phyloP scores from a whole-genome alignment of 1,284 basidiomycete species.

The Puccinia coronata region DNA sequence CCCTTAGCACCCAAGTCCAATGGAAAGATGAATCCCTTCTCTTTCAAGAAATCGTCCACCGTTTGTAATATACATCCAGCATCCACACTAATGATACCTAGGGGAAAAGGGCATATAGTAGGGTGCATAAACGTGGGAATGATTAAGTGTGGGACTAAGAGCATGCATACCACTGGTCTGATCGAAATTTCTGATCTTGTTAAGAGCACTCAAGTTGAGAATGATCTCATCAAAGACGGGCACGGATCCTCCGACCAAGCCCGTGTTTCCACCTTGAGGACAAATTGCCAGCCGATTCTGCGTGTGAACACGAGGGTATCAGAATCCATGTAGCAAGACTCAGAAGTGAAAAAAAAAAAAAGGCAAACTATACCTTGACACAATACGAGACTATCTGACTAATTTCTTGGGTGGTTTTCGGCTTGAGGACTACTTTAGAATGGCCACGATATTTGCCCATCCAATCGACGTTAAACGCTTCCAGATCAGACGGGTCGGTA shows the following conservation, averaged over 20 bases:
- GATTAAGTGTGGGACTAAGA: slow-evolving; percentile 23
- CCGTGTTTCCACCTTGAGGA: slow-evolving; percentile 98
- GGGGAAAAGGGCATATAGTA: too few species aligned
- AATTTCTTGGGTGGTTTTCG: slow-evolving; percentile 37
- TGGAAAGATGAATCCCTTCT: slow-evolving; percentile 93
- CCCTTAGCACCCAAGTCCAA: slow-evolving; percentile 98
- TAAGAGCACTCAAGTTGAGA: slow-evolving; percentile 79
- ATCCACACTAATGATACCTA: slow-evolving; percentile 68
- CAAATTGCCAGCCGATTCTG: slow-evolving; percentile 74
- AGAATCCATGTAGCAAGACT: neutral
- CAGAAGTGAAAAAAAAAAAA: too few species aligned
- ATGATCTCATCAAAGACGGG: slow-evolving; percentile 87
- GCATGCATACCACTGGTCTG: slow-evolving; percentile 72
- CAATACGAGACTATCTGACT: slow-evolving; percentile 38
- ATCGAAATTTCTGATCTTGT: slow-evolving; percentile 85
- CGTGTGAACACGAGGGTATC: slow-evolving; percentile 60
- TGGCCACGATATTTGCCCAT: slow-evolving; percentile 48
- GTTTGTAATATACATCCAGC: slow-evolving; percentile 93
- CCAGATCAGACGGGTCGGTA: slow-evolving; percentile 33
- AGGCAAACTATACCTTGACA: slow-evolving; percentile 58
- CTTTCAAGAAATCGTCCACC: slow-evolving; percentile 80
- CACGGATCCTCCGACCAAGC: slow-evolving; percentile 92
- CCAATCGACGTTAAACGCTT: slow-evolving; percentile 50
- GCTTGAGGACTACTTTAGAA: slow-evolving; percentile 37
- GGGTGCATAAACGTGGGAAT: too few species aligned